Conservation (phyloP, 148 eudicot genomes). For the Rhododendron henanense region DNA sequence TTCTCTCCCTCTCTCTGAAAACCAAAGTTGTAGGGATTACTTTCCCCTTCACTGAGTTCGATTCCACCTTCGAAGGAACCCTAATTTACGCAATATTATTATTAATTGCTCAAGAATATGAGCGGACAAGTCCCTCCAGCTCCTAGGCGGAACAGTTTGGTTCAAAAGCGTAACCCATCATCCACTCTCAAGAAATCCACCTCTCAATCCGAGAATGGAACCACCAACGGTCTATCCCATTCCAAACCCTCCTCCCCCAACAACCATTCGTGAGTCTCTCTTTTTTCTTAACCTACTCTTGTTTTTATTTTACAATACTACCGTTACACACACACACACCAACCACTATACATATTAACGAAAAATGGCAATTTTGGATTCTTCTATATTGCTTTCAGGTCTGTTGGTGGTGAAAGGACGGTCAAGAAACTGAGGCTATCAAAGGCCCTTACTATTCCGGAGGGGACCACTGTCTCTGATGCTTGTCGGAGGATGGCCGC, state of each 20-base stretch:
- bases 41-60: neutral
- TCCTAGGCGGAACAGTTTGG: slow-evolving; percentile 45
- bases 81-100: neutral
- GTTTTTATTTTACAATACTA: neutral
- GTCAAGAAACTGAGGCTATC: slow-evolving; percentile 93
- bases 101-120: slow-evolving; percentile 27
- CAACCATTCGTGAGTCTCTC: slow-evolving; percentile 35
- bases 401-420: slow-evolving; percentile 77
- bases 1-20: neutral
- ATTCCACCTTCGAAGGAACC: neutral
- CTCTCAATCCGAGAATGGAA: slow-evolving; percentile 50
- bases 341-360: neutral
- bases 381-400: slow-evolving; percentile 22
- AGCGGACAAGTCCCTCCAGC: slow-evolving; percentile 50
- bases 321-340: neutral
- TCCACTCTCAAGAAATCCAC: slow-evolving; percentile 32
- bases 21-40: neutral
- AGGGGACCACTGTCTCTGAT: slow-evolving; percentile 82
- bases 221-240: slow-evolving; percentile 18
- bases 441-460: slow-evolving; percentile 93
- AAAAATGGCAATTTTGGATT: neutral
- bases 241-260: slow-evolving; percentile 59
- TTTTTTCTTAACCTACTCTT: neutral
- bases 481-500: slow-evolving; percentile 96
- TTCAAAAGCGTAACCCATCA: slow-evolving; percentile 35